A percentile compares a stretch with the other conserved stretches of the same genome.
These are phyloP conservation scores for Aciculoconidium aculeatum DNA, from an alignment of 805 yeast genomes.

Conservation along the genomic window DNA sequence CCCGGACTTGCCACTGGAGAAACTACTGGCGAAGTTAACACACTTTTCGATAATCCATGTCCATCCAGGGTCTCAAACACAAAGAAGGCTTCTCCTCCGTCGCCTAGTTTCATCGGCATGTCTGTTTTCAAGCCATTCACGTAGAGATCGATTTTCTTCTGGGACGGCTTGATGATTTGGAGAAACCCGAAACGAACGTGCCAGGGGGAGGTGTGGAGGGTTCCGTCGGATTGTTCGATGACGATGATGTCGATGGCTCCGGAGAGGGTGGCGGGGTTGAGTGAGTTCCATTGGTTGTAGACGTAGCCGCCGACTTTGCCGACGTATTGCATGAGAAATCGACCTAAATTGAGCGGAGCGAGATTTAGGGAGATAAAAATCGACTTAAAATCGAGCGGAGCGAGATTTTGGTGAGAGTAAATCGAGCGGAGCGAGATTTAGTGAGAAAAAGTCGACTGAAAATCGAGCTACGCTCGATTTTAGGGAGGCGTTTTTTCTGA, in stretches of 20 bases:
- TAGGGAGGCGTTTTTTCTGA: too few species aligned
- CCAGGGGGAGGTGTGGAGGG: slow-evolving; percentile 87
- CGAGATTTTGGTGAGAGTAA: neutral
- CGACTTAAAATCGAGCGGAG: neutral
- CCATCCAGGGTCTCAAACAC: slow-evolving; percentile 79
- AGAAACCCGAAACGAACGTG: slow-evolving; percentile 95
- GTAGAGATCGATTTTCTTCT: slow-evolving; percentile 83
- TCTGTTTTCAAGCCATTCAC: slow-evolving; percentile 80
- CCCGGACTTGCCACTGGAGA: slow-evolving; percentile 62
- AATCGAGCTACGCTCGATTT: too few species aligned
- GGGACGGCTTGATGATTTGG: slow-evolving; percentile 87
- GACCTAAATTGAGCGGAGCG: too few species aligned
- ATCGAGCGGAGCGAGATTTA: too few species aligned
- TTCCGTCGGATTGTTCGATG: slow-evolving; percentile 80
- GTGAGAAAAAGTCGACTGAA: too few species aligned
- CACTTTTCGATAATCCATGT: slow-evolving; percentile 57
- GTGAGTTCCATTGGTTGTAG: slow-evolving; percentile 94
- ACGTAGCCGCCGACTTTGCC: slow-evolving; percentile 94
- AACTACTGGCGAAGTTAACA: slow-evolving; percentile 82
- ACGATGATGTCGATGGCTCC: slow-evolving; percentile 98
- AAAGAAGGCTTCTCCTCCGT: slow-evolving; percentile 96
- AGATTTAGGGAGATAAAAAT: too few species aligned
- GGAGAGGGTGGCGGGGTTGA: slow-evolving; percentile 91
- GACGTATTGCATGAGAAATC: slow-evolving; percentile 99
- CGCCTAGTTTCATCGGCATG: slow-evolving; percentile 93